These are phyloP conservation scores for Sclerotinia borealis DNA, from an alignment of 2,329 filamentous ascomycete species.

Conservation along the genomic window DNA sequence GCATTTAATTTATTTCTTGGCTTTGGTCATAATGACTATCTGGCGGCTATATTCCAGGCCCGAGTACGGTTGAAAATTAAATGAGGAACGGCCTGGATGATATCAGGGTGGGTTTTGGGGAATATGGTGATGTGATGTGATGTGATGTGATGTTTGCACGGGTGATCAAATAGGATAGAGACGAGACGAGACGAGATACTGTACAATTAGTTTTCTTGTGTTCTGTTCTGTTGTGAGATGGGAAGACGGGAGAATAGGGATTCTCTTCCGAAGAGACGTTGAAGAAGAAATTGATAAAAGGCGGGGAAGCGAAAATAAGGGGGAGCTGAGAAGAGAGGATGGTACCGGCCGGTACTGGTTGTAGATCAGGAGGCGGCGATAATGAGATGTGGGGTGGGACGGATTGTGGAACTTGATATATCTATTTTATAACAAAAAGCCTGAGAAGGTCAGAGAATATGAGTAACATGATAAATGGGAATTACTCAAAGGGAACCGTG, in stretches of 20 bases:
- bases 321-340: neutral
- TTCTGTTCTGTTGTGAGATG: too few species aligned
- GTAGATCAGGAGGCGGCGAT: neutral
- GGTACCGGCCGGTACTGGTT: too few species aligned
- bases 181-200: neutral
- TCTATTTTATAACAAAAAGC: neutral
- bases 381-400: neutral
- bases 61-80: neutral
- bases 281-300: neutral
- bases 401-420: neutral
- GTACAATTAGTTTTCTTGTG: neutral
- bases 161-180: neutral
- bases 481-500: neutral
- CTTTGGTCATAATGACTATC: neutral
- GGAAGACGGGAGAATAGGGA: neutral
- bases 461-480: neutral
- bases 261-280: neutral
- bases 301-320: conserved; percentile 2
- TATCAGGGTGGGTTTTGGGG: neutral
- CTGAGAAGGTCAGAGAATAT: neutral
- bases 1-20: conserved; percentile 4
- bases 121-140: too few species aligned
- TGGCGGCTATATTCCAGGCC: neutral
- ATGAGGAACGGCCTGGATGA: neutral
- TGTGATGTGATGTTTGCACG: neutral